Percentiles rank a stretch among this genome's conserved stretches.
phyloP scores from a whole-genome alignment of 148 eudicot genomes.

The Amaranthus cruentus region DNA sequence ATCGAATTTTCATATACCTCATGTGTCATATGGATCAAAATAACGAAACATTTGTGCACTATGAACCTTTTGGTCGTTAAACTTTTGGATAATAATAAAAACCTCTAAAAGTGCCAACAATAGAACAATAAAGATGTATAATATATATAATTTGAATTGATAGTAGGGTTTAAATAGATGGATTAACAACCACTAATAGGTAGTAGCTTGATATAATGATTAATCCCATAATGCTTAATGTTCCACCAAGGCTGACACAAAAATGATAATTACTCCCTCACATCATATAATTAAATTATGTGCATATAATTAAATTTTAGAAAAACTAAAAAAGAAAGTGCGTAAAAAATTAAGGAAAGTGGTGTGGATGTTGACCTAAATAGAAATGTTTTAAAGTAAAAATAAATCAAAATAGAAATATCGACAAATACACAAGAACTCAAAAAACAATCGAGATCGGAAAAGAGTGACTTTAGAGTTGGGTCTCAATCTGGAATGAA shows the following conservation, averaged over 20 bases:
- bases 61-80: not conserved
- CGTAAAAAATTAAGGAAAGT: too few species aligned
- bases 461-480: constrained; percentile 10
- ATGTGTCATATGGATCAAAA: not conserved
- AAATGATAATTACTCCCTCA: not conserved
- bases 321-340: too few species aligned
- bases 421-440: not conserved
- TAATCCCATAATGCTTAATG: not conserved
- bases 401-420: too few species aligned
- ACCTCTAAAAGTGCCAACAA: not conserved
- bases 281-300: too few species aligned
- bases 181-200: not conserved
- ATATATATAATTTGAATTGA: not conserved
- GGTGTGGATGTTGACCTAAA: too few species aligned
- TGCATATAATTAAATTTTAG: too few species aligned
- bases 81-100: not conserved
- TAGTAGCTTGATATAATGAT: constrained; percentile 1
- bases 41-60: not conserved
- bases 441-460: not conserved
- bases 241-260: not conserved
- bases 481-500: constrained; percentile 20
- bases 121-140: not conserved
- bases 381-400: too few species aligned
- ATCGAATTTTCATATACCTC: too few species aligned
- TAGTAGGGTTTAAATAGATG: not conserved